Base-by-base conservation (phyloP, 257 asterid genomes). In the Solanum tarapatanum region DNA sequence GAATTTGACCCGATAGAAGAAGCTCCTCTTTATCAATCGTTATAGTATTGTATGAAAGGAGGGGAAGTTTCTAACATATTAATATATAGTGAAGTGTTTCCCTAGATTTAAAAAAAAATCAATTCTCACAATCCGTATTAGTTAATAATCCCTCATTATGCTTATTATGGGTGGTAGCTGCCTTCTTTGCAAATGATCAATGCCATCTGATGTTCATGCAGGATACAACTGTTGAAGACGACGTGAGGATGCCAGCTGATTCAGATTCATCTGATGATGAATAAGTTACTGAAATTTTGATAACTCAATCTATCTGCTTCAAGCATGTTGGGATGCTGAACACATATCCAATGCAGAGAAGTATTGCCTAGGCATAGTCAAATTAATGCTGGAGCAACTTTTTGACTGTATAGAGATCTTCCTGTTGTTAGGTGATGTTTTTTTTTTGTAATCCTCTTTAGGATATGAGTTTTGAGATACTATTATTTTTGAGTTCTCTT, bases 251-350 rank as follows among this genome's bases (percentile, higher is more conserved):
- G 89, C 87, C 86, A 72, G 75, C 93, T 51, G 94, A 90, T 41
- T 28, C 92, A 26, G 93, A 91, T 87, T 91, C 98, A 23, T 91
- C 97, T 0, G 97, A 92, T 80, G 94, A 95, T 41, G 98, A 93
- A 48, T 93, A 88, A 87, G 10, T 43, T 51, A 41, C 80, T 35
- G 48, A 51, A 35, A 11, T 17, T 51, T n/a, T 76, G 84, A 55
- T 76, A 12, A 68, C 45, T 83, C 68, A 26, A 39, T 48, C 35
- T 28, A 4, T 66, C 68, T 82, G 87, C 83, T 55, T 28, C 24
- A 19, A 30, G 32, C 87, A 55, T 87, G 3, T 28, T 36, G 79
- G 60, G 60, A n/a, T 70, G 7, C 64, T 3, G 7, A 68, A 32
- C 30, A 5, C 58, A n/a, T 33, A 55, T 64, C 2, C 37, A 85